phyloP scores from a whole-genome alignment of 352 stramenopile genomes.

The Pythium graminicola region DNA sequence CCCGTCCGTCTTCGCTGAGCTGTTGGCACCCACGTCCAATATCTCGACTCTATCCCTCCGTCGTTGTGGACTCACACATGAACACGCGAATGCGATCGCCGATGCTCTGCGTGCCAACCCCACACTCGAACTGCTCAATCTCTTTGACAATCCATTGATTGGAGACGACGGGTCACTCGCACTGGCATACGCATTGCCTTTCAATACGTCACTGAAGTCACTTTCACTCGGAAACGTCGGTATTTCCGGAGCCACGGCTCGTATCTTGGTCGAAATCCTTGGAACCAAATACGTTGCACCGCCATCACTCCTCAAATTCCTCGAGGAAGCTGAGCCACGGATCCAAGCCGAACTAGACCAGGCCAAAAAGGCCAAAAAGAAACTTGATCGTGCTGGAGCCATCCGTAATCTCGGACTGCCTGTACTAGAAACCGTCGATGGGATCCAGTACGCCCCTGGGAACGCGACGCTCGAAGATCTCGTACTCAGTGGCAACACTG shows the following conservation, averaged over 20 bases:
- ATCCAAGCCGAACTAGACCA: constrained; percentile 67
- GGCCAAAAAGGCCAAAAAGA: constrained; percentile 81
- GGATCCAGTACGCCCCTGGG: constrained; percentile 46
- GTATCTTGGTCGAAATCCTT: constrained; percentile 10
- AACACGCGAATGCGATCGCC: constrained; percentile 36
- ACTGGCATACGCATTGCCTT: constrained; percentile 48
- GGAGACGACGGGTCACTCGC: constrained; percentile 45
- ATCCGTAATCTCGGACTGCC: constrained; percentile 54
- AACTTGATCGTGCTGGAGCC: constrained; percentile 46
- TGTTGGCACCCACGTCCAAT: constrained; percentile 32
- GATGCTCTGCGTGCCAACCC: constrained; percentile 35
- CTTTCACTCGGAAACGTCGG: constrained; percentile 63
- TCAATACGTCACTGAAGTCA: constrained; percentile 49
- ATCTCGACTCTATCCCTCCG: constrained; percentile 60
- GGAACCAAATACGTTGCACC: constrained; percentile 53
- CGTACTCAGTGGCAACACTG: constrained; percentile 52
- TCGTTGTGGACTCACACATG: constrained; percentile 40
- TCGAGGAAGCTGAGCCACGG: constrained; percentile 54
- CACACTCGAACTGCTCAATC: constrained; percentile 53
- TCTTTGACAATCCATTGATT: constrained; percentile 55
- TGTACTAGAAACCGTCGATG: constrained; percentile 45
- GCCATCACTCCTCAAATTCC: constrained; percentile 38
- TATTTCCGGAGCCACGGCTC: constrained; percentile 29
- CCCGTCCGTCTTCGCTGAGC: constrained; percentile 25
- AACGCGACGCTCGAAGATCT: constrained; percentile 58